Evolutionary conservation across 805 yeast species (phyloP).

Genomic region (Saccharomycopsis selenospora): DNA sequence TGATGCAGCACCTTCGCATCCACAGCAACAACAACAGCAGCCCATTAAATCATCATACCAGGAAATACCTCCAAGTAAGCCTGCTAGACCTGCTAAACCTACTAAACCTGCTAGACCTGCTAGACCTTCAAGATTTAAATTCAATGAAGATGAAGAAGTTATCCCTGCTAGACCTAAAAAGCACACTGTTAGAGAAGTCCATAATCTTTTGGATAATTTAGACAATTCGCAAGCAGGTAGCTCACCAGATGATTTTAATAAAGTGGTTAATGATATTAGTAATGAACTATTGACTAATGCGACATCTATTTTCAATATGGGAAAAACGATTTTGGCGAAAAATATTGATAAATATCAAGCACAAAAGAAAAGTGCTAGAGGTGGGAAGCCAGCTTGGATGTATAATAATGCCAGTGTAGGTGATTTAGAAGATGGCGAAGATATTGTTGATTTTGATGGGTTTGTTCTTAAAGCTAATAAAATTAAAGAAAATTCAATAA

Average conservation of each 20-base stretch:
- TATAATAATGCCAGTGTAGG: constrained; percentile 36
- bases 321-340: constrained; percentile 28
- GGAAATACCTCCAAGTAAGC: constrained; percentile 1
- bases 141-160: not conserved
- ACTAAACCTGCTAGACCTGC: not conserved
- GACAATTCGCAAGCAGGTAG: not conserved
- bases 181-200: constrained; percentile 9
- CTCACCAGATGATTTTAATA: constrained; percentile 13
- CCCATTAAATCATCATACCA: not conserved
- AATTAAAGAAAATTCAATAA: not conserved
- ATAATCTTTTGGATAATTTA: constrained; percentile 10
- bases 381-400: constrained; percentile 69
- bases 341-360: constrained; percentile 21
- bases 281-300: constrained; percentile 26
- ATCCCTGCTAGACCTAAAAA: not conserved
- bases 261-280: constrained; percentile 12
- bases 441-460: constrained; percentile 22
- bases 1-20: constrained; percentile 21
- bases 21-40: not conserved
- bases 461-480: constrained; percentile 6
- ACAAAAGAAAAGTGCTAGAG: constrained; percentile 23
- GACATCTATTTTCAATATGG: constrained; percentile 26
- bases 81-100: not conserved
- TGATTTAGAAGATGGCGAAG: constrained; percentile 40
- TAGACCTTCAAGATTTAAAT: not conserved